Conservation (phyloP, 1,284 basidiomycete genomes). For the Earliella scabrosa region DNA sequence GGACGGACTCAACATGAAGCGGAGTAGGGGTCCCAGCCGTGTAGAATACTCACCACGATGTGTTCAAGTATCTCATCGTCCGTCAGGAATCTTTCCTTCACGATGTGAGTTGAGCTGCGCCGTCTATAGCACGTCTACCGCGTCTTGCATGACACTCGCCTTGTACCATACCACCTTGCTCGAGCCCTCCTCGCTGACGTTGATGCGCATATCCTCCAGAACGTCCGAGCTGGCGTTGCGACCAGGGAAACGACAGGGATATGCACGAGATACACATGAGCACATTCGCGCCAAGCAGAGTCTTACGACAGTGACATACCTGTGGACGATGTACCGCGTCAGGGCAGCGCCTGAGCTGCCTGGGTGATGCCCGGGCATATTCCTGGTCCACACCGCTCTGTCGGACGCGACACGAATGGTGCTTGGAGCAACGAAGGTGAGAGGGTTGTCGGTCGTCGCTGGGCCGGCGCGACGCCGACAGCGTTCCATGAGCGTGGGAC, state of each 20-base stretch:
- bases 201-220: conserved; percentile 69
- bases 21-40: background rate
- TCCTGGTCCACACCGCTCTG: no score
- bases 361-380: no score
- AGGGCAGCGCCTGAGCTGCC: no score
- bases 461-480: no score
- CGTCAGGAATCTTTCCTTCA: conserved; percentile 71
- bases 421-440: no score
- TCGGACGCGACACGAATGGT: no score
- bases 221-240: conserved; percentile 79
- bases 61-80: conserved; percentile 78
- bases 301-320: no score
- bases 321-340: no score
- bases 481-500: no score
- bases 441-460: no score
- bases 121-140: background rate
- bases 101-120: conserved; percentile 19
- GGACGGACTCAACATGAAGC: background rate
- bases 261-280: background rate
- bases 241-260: background rate
- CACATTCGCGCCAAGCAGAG: background rate
- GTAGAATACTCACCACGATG: conserved; percentile 56
- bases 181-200: conserved; percentile 61
- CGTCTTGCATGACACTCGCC: conserved; percentile 41
- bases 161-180: conserved; percentile 75